These are phyloP conservation scores for Tieghemostelium lacteum DNA, from an alignment of 78 protist species.

Conservation along the genomic window DNA sequence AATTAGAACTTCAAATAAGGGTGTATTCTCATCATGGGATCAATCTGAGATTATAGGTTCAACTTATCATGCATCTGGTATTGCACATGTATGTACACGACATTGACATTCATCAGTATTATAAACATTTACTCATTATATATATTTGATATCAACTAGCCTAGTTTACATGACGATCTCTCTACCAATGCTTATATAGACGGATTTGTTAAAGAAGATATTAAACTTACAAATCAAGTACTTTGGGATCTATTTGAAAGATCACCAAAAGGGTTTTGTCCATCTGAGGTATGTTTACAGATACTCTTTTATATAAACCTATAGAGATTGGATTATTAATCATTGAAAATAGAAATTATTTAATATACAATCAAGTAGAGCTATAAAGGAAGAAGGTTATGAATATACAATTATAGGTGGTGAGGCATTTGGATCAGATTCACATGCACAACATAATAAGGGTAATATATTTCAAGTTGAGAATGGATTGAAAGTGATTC, in stretches of 20 bases:
- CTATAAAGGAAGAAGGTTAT: slow-evolving; percentile 53
- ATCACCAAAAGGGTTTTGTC: slow-evolving; percentile 75
- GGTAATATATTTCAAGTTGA: slow-evolving; percentile 31
- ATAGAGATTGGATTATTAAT: no score
- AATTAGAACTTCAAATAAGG: slow-evolving; percentile 58
- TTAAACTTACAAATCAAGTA: slow-evolving; percentile 52
- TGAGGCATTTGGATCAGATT: slow-evolving; percentile 62
- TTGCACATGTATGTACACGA: slow-evolving; percentile 25
- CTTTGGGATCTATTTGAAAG: slow-evolving; percentile 49
- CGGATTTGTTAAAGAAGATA: slow-evolving; percentile 71
- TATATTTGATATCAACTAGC: slow-evolving; percentile 2
- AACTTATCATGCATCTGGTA: slow-evolving; percentile 59
- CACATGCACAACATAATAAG: slow-evolving; percentile 51
- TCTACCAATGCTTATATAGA: slow-evolving; percentile 63
- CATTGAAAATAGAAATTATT: slow-evolving; percentile 13
- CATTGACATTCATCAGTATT: neutral
- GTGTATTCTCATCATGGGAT: slow-evolving; percentile 53
- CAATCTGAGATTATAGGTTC: slow-evolving; percentile 73
- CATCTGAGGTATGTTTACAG: slow-evolving; percentile 24
- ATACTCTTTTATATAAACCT: neutral
- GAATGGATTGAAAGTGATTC: slow-evolving; percentile 42
- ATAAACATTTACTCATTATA: neutral
- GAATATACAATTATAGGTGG: slow-evolving; percentile 78
- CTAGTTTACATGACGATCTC: slow-evolving; percentile 23
- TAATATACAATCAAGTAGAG: slow-evolving; percentile 58